Base-by-base conservation (phyloP, 208 protist species). In the Trypanosomatidae sp. region DNA sequence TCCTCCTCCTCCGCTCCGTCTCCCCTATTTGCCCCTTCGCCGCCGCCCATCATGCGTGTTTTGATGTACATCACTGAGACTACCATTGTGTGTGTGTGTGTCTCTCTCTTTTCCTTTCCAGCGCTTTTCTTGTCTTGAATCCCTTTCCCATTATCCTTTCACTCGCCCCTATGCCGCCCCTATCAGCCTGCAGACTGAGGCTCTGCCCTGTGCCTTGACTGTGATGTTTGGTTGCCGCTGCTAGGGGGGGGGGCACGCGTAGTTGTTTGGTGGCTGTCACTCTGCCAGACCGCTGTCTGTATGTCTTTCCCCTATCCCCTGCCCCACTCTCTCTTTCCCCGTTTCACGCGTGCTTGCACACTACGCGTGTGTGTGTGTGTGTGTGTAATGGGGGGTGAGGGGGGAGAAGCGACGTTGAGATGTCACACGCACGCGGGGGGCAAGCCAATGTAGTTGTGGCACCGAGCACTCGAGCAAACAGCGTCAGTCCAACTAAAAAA, bases 11-110 rank as follows among this genome's bases (percentile, higher is more conserved):
- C 33, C 15, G 4, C 15, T 19, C 5, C 25, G 7, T 10, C 17
- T 9, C 12, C 3, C 9, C 8, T 28, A 39, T 39, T 39, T 39
- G 36, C 36, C 39, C 19, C 41, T 8, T 12, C 28, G 1, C 8
- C 9, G 8, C 60, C 28, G 60, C 15, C 9, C 36, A 25, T 33
- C 25, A 33, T 12, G 5, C 53, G 10, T 28, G 17, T 10, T 46
- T 65, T 22, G 60, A 65, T 65, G 60, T 65, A 65, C 60, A 65
- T 7, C 17, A 65, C 60, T 25, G 60, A 65, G 39, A 64, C 60
- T 49, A 49, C 15, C 25, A 25, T 1, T 12, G 25, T 44, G 33
- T 28, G 59, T 43, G 33, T 44, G 19, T 58, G 19, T 58, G 0
- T 58, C 6, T n/a, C 7, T 25, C 36, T 41, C 17, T 13, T 13